These are phyloP conservation scores for Pseudonitzschia pungens DNA, from an alignment of 108 stramenopile species.

Conservation along the genomic window DNA sequence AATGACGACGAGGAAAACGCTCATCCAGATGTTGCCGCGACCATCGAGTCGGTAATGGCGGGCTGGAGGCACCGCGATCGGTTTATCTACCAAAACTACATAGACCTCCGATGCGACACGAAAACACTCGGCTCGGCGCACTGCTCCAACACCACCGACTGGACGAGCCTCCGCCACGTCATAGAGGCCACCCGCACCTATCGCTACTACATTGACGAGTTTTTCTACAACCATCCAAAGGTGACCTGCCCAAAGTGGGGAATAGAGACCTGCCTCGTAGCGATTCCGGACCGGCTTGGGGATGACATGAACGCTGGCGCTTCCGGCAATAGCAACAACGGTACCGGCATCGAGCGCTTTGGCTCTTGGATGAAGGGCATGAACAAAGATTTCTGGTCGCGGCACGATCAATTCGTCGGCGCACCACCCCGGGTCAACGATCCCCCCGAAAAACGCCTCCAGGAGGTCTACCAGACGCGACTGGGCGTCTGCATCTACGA, in stretches of 20 bases:
- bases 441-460: slow-evolving; percentile 51
- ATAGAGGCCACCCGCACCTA: background rate
- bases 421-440: slow-evolving; percentile 67
- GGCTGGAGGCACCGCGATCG: slow-evolving; percentile 33
- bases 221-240: background rate
- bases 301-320: slow-evolving; percentile 51
- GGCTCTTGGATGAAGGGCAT: slow-evolving; percentile 27
- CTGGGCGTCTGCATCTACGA: slow-evolving; percentile 72
- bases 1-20: slow-evolving; percentile 57
- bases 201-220: background rate
- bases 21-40: background rate
- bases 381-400: slow-evolving; percentile 11
- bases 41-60: no score
- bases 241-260: background rate
- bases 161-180: background rate
- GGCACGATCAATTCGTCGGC: slow-evolving; percentile 9
- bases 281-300: slow-evolving; percentile 32
- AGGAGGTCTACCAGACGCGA: slow-evolving; percentile 55
- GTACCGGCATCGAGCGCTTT: slow-evolving; percentile 31
- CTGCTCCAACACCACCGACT: background rate
- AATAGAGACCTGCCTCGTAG: background rate
- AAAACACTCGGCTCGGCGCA: background rate
- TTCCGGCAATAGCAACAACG: slow-evolving; percentile 41
- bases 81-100: slow-evolving; percentile 52
- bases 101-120: slow-evolving; percentile 29